phyloP scores from a whole-genome alignment of 371 early-diverging fungal genomes.

The Mortierella sp. region DNA sequence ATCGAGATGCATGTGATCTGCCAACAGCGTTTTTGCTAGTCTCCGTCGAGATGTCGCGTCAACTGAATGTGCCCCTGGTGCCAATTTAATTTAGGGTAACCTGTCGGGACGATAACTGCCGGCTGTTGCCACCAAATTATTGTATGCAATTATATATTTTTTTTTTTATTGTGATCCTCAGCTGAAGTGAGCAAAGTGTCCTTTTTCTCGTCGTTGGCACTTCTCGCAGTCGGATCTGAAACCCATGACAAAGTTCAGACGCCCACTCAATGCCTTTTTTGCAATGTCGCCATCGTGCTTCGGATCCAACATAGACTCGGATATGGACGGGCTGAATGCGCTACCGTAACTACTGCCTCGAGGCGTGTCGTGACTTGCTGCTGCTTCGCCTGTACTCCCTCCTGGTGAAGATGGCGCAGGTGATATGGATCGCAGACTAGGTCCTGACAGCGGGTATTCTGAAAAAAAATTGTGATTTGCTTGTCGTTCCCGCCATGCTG shows the following conservation, averaged over 20 bases:
- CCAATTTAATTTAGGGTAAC: too few relatives aligned
- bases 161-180: too few relatives aligned
- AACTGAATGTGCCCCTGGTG: too few relatives aligned
- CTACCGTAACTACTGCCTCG: background rate
- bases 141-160: too few relatives aligned
- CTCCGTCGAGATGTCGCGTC: too few relatives aligned
- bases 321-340: background rate
- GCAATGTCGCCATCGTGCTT: background rate
- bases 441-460: too few relatives aligned
- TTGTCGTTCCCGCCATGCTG: background rate
- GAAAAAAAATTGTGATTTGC: background rate
- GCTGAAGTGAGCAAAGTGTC: slow-evolving; percentile 54
- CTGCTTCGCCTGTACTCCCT: slow-evolving; percentile 8
- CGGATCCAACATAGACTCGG: background rate
- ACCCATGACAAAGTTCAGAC: slow-evolving; percentile 48
- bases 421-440: slow-evolving; percentile 22
- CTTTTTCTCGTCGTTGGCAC: slow-evolving; percentile 50
- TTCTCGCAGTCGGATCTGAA: slow-evolving; percentile 50
- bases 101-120: background rate
- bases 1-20: too few relatives aligned
- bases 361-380: background rate
- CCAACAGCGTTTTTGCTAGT: too few relatives aligned
- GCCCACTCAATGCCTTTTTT: background rate
- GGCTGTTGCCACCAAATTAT: background rate
- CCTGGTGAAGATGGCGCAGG: slow-evolving; percentile 33